phyloP scores from a whole-genome alignment of 768 basidiomycete genomes.

The Pisolithus sp. region DNA sequence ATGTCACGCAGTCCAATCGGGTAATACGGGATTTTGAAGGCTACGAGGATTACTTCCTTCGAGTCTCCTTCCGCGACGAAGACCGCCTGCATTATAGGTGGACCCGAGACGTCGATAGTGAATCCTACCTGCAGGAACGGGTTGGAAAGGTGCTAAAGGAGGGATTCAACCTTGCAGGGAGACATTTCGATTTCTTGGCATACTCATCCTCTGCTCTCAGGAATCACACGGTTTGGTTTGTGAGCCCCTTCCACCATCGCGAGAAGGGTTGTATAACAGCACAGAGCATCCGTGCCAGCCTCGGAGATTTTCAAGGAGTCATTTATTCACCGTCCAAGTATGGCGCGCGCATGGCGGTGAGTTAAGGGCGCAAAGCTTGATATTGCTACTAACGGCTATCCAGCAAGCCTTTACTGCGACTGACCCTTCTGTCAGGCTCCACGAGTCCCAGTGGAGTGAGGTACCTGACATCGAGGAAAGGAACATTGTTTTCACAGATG shows the following conservation, averaged over 20 bases:
- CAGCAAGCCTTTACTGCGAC: slow-evolving; percentile 79
- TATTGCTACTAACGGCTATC: slow-evolving; percentile 5
- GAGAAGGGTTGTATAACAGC: slow-evolving; percentile 44
- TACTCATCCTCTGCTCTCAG: slow-evolving; percentile 76
- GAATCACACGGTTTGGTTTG: slow-evolving; percentile 80
- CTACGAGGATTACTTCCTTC: slow-evolving; percentile 63
- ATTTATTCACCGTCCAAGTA: slow-evolving; percentile 65
- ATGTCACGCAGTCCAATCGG: slow-evolving; percentile 69
- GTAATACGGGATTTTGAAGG: slow-evolving; percentile 63
- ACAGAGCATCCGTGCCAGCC: slow-evolving; percentile 47
- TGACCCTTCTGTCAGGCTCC: slow-evolving; percentile 59
- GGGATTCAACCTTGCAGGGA: slow-evolving; percentile 68
- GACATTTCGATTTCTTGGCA: slow-evolving; percentile 71
- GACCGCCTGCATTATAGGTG: slow-evolving; percentile 69
- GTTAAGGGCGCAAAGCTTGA: background rate
- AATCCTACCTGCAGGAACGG: slow-evolving; percentile 47
- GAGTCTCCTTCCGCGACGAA: slow-evolving; percentile 83
- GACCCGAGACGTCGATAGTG: slow-evolving; percentile 59
- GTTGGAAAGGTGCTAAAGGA: slow-evolving; percentile 53
- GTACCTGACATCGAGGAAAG: slow-evolving; percentile 49
- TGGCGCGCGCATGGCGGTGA: slow-evolving; percentile 65
- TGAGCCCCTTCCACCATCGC: slow-evolving; percentile 53
- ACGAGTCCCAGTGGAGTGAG: slow-evolving; percentile 52
- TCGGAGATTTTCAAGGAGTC: slow-evolving; percentile 65
- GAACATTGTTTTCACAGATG: slow-evolving; percentile 60